Base-by-base conservation (phyloP, 2,329 filamentous ascomycete species). In the Fusarium humuli region DNA sequence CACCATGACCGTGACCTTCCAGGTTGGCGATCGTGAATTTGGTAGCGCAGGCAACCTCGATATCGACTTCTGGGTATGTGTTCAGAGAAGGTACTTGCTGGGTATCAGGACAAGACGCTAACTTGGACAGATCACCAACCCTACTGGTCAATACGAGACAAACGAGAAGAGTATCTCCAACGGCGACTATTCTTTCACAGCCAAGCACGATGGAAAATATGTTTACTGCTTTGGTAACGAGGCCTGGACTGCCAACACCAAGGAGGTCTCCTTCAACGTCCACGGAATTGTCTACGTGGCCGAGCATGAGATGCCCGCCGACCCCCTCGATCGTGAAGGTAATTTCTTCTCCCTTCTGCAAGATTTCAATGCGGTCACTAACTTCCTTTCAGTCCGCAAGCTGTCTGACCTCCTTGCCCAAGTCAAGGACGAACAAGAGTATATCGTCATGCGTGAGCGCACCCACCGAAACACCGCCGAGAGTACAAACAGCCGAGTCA, bases 181-280 rank as follows among this genome's bases (percentile, higher is more conserved):
- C 75, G 96, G 96, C 79, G 95, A 98, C 82, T 94, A 97, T 84
- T 93, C 93, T 62, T 98, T 99, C 83, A 92, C 90, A 41, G 94
- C 96, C 54, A 85, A 87, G 75, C 83, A 90, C 78, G 94, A 99
- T 81, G 96, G 96, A 72, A 94, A 92, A 83, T 98, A 92, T 84
- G 85, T 88, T 61, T 99, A 99, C 89, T 99, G 96, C 89, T 99
- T 99, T 85, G 97, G 96, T 83, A 99, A 99, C 83, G 95, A 98
- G 86, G 92, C 96, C 81, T 99, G 95, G 94, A 93, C 93, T 63
- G 94, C 94, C 63, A 94, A 94, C 81, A 97, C 90, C 79, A 99
- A 99, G 84, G 96, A 99, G 82, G 95, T 99, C 57, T 97, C 94
- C 60, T 99, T 99, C 89, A 99, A 99, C 81, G 96, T 99, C 55